phyloP scores from a whole-genome alignment of 2,329 filamentous ascomycete species.

The Leptographium lundbergii region DNA sequence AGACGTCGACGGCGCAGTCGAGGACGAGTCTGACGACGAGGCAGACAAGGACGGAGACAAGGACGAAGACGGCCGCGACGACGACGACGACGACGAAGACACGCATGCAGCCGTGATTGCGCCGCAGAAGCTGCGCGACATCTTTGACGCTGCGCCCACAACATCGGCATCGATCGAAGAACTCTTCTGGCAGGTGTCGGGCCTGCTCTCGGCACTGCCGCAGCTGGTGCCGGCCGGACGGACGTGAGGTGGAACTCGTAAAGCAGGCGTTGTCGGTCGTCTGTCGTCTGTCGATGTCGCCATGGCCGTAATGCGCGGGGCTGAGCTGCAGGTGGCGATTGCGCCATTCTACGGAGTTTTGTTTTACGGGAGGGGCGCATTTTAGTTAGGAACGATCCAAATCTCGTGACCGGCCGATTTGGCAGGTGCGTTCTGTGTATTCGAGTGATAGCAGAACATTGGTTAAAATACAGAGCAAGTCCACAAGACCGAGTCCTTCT shows the following conservation, averaged over 20 bases:
- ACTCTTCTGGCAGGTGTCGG: slow-evolving; percentile 61
- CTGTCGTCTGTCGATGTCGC: neutral
- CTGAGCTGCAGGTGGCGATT: neutral
- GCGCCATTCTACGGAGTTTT: neutral
- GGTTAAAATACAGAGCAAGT: neutral
- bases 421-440: neutral
- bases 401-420: neutral
- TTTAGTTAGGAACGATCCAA: neutral
- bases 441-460: neutral
- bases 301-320: neutral
- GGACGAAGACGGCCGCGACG: slow-evolving; percentile 22
- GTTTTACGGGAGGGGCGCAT: neutral
- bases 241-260: neutral
- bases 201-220: slow-evolving; percentile 32
- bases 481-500: neutral
- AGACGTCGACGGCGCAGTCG: slow-evolving; percentile 18
- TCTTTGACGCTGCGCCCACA: slow-evolving; percentile 57
- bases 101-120: slow-evolving; percentile 48
- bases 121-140: slow-evolving; percentile 53
- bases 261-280: neutral
- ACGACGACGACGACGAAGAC: slow-evolving; percentile 21
- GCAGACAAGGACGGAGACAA: slow-evolving; percentile 14
- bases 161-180: slow-evolving; percentile 63
- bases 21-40: slow-evolving; percentile 14
- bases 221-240: neutral